Percentiles rank a stretch among this genome's conserved stretches.
phyloP scores from a whole-genome alignment of 176 grass and related monocot species.

The Thinopyrum elongatum region DNA sequence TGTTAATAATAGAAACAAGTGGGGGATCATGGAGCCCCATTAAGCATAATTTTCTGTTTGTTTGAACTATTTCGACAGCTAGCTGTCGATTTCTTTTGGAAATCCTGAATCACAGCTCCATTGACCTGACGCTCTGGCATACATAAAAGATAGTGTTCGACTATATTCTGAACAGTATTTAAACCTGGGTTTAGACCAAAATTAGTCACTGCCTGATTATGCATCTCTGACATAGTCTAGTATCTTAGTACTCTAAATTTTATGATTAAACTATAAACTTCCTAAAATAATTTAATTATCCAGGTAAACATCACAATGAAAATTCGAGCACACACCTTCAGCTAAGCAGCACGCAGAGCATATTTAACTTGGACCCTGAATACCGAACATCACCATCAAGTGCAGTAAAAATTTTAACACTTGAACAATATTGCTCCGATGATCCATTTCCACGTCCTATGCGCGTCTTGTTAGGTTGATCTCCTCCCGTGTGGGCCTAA shows the following conservation, averaged over 20 bases:
- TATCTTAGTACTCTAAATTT: background rate
- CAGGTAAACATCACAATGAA: too few species aligned
- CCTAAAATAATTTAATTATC: background rate
- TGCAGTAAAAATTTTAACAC: background rate
- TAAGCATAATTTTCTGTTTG: conserved; percentile 8
- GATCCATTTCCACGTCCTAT: background rate
- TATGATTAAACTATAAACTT: background rate
- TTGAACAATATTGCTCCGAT: background rate
- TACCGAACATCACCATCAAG: background rate
- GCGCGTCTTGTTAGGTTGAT: too few species aligned
- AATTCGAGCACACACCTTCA: too few species aligned
- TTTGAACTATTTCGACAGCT: background rate
- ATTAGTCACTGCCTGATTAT: background rate
- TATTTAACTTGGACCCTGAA: too few species aligned
- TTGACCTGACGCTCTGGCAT: background rate
- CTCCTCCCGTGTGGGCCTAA: too few species aligned
- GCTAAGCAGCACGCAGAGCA: too few species aligned
- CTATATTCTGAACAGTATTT: background rate
- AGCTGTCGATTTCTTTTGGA: background rate
- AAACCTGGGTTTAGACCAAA: background rate
- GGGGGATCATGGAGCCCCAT: background rate
- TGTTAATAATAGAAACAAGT: background rate
- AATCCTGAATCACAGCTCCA: background rate
- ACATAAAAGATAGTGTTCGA: background rate
- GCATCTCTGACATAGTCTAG: background rate